These are phyloP conservation scores for Globisporangium nagaii DNA, from an alignment of 352 stramenopile species.

Conservation along the genomic window DNA sequence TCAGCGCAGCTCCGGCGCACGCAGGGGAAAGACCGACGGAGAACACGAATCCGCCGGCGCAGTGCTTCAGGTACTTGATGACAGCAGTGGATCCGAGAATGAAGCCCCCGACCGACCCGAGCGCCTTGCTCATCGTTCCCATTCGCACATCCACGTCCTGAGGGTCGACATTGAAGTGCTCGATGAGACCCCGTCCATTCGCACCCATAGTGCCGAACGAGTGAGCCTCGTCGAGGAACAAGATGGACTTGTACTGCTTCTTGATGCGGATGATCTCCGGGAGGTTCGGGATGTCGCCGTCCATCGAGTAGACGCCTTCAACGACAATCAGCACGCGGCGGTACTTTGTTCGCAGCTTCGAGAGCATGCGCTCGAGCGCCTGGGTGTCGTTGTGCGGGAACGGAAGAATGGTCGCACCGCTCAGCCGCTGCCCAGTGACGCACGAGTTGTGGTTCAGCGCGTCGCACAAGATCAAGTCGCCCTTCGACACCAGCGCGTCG, in stretches of 20 bases:
- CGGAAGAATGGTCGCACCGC: constrained; percentile 67
- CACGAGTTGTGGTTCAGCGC: constrained; percentile 79
- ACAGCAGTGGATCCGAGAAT: constrained; percentile 46
- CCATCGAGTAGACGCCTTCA: constrained; percentile 68
- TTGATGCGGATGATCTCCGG: constrained; percentile 53
- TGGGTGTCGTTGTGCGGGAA: constrained; percentile 78
- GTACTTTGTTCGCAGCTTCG: constrained; percentile 62
- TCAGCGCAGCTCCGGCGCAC: constrained; percentile 58
- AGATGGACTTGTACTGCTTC: constrained; percentile 59
- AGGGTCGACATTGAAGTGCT: constrained; percentile 40
- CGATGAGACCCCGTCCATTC: constrained; percentile 46
- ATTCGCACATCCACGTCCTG: constrained; percentile 57
- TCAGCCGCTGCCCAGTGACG: constrained; percentile 67
- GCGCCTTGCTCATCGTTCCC: constrained; percentile 70
- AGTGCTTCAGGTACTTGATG: constrained; percentile 64
- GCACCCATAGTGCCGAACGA: constrained; percentile 61
- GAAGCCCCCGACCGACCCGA: constrained; percentile 64
- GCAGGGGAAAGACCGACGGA: constrained; percentile 68
- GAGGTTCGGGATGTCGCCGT: constrained; percentile 57
- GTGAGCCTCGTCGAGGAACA: constrained; percentile 63
- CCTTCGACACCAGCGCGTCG: constrained; percentile 60
- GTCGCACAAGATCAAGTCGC: constrained; percentile 74
- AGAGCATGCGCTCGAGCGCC: constrained; percentile 68
- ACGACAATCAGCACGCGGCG: constrained; percentile 69
- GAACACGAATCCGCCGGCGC: constrained; percentile 70